A percentile compares a stretch with the other conserved stretches of the same genome.
Evolutionary conservation across 495 filamentous ascomycete genomes (phyloP).

Genomic region (Clohesyomyces aquaticus): DNA sequence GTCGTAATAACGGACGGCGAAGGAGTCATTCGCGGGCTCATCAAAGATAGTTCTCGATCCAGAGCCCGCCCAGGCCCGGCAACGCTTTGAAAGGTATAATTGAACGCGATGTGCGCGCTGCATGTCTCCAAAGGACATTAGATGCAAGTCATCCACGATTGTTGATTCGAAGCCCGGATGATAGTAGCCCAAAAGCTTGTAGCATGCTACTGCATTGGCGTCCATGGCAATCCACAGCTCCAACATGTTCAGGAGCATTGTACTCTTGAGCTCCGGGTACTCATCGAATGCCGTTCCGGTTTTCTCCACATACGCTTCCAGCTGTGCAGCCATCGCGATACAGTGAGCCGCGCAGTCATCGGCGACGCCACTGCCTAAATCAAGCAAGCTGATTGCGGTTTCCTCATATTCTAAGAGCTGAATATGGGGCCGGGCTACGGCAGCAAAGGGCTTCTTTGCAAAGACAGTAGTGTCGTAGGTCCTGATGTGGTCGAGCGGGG

Average conservation of each 20-base stretch:
- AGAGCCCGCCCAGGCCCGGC: constrained; percentile 8
- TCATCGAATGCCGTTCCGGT: constrained; percentile 50
- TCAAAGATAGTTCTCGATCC: constrained; percentile 51
- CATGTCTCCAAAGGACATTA: constrained; percentile 52
- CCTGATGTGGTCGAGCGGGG: neutral
- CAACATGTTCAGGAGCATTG: constrained; percentile 50
- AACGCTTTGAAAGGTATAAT: constrained; percentile 50
- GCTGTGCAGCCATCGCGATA: constrained; percentile 43
- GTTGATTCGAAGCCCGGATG: constrained; percentile 50
- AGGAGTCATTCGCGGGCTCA: constrained; percentile 46
- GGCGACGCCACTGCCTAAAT: neutral
- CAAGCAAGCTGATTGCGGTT: neutral
- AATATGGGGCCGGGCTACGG: constrained; percentile 11
- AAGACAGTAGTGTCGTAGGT: neutral
- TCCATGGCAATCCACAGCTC: constrained; percentile 54
- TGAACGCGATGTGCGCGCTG: constrained; percentile 55
- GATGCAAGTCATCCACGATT: constrained; percentile 57
- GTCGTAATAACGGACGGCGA: constrained; percentile 54
- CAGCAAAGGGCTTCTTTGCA: constrained; percentile 3
- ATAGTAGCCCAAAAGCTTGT: constrained; percentile 47
- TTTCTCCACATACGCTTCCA: constrained; percentile 46
- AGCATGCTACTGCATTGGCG: constrained; percentile 41
- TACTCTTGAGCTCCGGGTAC: constrained; percentile 53
- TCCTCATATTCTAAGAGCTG: constrained; percentile 7
- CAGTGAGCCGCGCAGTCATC: constrained; percentile 38